These are phyloP conservation scores for Psidium friedrichsthalianum DNA, from an alignment of 345 rosid species.

Conservation along the genomic window DNA sequence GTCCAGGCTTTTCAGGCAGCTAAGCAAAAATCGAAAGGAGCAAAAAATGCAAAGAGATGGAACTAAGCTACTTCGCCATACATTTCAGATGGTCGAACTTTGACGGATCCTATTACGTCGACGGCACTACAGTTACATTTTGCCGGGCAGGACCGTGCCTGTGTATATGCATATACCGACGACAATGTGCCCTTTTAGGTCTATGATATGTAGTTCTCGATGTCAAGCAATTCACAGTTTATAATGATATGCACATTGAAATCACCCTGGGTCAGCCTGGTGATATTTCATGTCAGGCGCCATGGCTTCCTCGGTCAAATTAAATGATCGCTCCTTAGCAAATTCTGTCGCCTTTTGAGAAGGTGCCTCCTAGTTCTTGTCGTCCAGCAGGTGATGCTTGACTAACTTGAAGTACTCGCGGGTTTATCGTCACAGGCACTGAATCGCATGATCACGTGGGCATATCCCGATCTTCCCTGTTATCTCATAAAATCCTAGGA, in stretches of 20 bases:
- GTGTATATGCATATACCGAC: neutral
- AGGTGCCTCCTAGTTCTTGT: neutral
- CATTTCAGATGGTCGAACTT: neutral
- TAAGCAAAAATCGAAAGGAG: conserved; percentile 72
- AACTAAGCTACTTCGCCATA: conserved; percentile 23
- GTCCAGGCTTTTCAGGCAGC: conserved; percentile 82
- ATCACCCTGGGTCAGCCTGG: neutral
- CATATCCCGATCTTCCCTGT: neutral
- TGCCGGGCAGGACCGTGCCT: neutral
- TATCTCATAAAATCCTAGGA: neutral
- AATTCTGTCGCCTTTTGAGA: neutral
- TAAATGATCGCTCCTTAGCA: neutral
- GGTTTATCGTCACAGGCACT: neutral
- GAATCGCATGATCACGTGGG: neutral
- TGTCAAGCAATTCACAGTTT: neutral
- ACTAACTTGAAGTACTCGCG: neutral
- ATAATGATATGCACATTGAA: neutral
- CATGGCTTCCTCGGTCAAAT: neutral
- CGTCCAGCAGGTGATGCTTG: neutral
- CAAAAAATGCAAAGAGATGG: conserved; percentile 93
- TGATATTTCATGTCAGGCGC: neutral
- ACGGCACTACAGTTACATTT: neutral
- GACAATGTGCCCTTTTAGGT: neutral
- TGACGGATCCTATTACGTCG: neutral
- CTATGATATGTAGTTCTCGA: neutral